phyloP scores from a whole-genome alignment of 2,329 filamentous ascomycete species.

The Blastomyces emzantsi region DNA sequence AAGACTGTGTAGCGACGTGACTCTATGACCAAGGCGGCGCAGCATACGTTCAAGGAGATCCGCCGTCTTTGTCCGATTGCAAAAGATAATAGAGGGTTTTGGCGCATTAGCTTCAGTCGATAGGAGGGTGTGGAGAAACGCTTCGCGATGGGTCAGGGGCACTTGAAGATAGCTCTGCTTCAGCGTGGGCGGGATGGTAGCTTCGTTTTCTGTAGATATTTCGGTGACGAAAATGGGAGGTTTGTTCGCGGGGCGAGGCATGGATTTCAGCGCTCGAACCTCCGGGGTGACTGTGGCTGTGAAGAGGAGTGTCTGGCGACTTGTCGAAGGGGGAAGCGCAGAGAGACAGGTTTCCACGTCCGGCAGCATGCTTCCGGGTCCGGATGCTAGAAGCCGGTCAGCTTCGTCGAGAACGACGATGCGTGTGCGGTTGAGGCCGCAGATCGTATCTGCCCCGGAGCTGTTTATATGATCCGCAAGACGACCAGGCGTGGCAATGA shows the following conservation, averaged over 20 bases:
- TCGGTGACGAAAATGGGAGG: constrained; percentile 82
- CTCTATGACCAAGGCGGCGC: constrained; percentile 74
- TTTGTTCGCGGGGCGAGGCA: constrained; percentile 59
- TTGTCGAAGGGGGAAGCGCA: constrained; percentile 63
- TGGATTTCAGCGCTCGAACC: constrained; percentile 74
- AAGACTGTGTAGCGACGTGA: constrained; percentile 82
- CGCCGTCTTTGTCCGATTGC: constrained; percentile 82
- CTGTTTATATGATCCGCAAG: constrained; percentile 88
- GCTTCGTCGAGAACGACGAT: constrained; percentile 95
- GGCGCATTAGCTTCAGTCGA: constrained; percentile 64
- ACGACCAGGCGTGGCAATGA: constrained; percentile 89
- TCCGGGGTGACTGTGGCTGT: constrained; percentile 93
- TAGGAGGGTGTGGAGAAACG: constrained; percentile 85
- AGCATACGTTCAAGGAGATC: constrained; percentile 83
- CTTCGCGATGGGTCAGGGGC: constrained; percentile 85
- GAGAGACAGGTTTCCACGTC: constrained; percentile 84
- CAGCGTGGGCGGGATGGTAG: constrained; percentile 66
- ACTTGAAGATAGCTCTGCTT: constrained; percentile 79
- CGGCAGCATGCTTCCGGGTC: constrained; percentile 79
- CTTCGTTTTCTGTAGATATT: constrained; percentile 59
- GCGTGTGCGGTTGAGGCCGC: constrained; percentile 65
- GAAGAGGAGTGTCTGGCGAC: constrained; percentile 90
- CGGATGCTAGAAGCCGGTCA: constrained; percentile 70
- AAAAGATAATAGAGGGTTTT: constrained; percentile 84
- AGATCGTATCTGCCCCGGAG: constrained; percentile 84